These are phyloP conservation scores for Trichomonas tenax DNA, from an alignment of 208 protist genomes.

Conservation along the genomic window DNA sequence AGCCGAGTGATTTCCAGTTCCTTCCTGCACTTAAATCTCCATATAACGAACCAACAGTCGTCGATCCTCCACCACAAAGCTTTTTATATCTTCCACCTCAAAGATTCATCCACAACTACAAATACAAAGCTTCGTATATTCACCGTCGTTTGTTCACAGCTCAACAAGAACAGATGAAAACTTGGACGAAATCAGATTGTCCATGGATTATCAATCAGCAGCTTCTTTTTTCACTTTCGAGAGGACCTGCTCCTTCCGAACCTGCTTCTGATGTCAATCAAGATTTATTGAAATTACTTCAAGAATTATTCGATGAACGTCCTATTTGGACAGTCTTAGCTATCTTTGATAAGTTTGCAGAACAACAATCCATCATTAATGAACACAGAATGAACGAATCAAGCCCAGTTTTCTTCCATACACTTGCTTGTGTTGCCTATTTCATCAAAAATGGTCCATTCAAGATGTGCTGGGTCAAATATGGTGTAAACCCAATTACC, in stretches of 20 bases:
- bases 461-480: background rate
- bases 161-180: background rate
- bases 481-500: background rate
- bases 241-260: background rate
- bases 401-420: background rate
- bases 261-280: background rate
- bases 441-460: background rate
- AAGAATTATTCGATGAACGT: background rate
- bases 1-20: constrained; percentile 13
- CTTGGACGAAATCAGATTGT: background rate
- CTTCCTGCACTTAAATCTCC: background rate
- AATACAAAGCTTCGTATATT: background rate
- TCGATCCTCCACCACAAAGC: background rate
- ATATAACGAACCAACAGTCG: background rate
- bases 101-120: background rate
- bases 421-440: background rate
- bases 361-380: background rate
- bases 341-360: background rate
- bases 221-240: background rate
- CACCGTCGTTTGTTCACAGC: background rate
- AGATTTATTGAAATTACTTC: background rate
- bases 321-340: background rate
- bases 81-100: background rate
- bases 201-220: background rate
- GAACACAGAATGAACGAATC: background rate